Percentiles rank a stretch among this genome's conserved stretches.
Evolutionary conservation across 148 eudicot genomes (phyloP).

Genomic region (Rhododendron ferrugineum): DNA sequence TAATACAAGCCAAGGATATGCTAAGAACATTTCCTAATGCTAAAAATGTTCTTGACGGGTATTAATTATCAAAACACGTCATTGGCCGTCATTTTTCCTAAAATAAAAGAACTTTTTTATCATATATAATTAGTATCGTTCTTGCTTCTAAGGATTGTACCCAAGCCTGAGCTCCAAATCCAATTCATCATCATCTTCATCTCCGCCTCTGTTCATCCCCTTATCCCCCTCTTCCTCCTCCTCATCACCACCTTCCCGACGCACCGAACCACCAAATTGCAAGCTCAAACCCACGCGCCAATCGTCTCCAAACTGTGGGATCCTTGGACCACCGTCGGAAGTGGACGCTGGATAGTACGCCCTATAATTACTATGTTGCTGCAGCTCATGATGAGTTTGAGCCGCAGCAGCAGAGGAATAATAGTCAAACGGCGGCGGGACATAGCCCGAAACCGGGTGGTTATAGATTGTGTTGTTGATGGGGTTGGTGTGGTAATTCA

Average conservation of each 20-base stretch:
- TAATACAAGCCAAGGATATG: no score
- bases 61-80: no score
- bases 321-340: not conserved
- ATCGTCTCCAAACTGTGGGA: slow-evolving; percentile 6
- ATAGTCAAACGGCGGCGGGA: not conserved
- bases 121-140: not conserved
- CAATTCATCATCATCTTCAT: slow-evolving; percentile 28
- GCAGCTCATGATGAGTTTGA: slow-evolving; percentile 4
- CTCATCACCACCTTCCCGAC: slow-evolving; percentile 5
- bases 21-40: no score
- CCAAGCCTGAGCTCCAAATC: slow-evolving; percentile 76
- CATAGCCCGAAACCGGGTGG: not conserved
- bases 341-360: slow-evolving; percentile 14
- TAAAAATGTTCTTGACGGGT: no score
- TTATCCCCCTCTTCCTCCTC: not conserved
- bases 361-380: not conserved
- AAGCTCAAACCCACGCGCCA: slow-evolving; percentile 18
- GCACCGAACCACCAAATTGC: slow-evolving; percentile 16
- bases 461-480: slow-evolving; percentile 12
- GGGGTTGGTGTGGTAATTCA: not conserved
- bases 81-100: no score
- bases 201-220: not conserved
- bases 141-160: slow-evolving; percentile 32
- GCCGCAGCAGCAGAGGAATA: not conserved
- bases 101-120: not conserved